Evolutionary conservation across 768 basidiomycete species (phyloP).

Genomic region (Psilocybe sp.): DNA sequence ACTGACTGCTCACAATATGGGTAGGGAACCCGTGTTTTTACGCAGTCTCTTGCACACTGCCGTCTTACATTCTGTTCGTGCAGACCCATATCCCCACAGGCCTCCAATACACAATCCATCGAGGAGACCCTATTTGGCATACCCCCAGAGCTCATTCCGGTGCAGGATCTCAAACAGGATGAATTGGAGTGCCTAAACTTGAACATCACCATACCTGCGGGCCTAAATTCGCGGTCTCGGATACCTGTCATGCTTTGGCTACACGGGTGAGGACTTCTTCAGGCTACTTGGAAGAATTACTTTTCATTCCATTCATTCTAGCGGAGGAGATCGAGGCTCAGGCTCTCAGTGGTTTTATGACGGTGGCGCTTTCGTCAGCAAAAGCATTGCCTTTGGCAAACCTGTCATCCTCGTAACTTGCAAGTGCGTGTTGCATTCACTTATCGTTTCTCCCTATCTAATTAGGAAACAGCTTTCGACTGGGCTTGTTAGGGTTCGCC

Average conservation of each 20-base stretch:
- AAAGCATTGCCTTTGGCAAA: slow-evolving; percentile 58
- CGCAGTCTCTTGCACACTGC: slow-evolving; percentile 2
- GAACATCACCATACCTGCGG: slow-evolving; percentile 74
- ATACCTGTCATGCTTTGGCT: slow-evolving; percentile 83
- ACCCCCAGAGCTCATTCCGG: slow-evolving; percentile 47
- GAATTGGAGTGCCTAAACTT: slow-evolving; percentile 81
- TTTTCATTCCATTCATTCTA: slow-evolving; percentile 23
- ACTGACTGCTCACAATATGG: slow-evolving; percentile 68
- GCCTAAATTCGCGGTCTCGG: slow-evolving; percentile 46
- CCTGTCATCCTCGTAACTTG: slow-evolving; percentile 72
- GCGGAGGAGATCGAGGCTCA: slow-evolving; percentile 70
- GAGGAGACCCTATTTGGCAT: slow-evolving; percentile 67
- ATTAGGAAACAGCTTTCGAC: slow-evolving; percentile 53
- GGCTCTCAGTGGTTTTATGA: slow-evolving; percentile 80
- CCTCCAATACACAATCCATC: slow-evolving; percentile 35
- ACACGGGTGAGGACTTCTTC: slow-evolving; percentile 60
- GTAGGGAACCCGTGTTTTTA: slow-evolving; percentile 34
- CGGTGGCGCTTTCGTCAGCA: slow-evolving; percentile 66
- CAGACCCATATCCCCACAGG: slow-evolving; percentile 78
- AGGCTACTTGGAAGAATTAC: slow-evolving; percentile 4
- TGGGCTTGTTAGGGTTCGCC: slow-evolving; percentile 78
- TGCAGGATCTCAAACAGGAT: slow-evolving; percentile 56
- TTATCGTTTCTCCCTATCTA: neutral
- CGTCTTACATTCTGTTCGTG: slow-evolving; percentile 1
- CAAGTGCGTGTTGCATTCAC: slow-evolving; percentile 50